Base-by-base conservation (phyloP, 139 green algal species). In the Coelastrella sp. region DNA sequence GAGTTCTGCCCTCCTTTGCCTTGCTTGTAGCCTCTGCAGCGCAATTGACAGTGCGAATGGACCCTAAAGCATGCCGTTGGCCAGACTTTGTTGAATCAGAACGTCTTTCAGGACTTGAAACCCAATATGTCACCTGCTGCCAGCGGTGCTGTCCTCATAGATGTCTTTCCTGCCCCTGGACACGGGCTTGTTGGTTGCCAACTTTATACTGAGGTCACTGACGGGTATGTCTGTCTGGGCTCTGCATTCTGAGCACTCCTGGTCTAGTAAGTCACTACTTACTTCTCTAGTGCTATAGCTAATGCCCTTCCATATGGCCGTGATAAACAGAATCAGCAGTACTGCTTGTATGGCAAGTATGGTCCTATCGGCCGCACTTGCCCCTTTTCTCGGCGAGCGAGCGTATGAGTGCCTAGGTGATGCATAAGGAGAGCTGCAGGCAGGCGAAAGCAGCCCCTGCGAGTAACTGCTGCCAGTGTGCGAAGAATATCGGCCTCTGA, bases 201-300 rank as follows among this genome's bases (percentile, higher is more conserved):
- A 19, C 82, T 87, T 87, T 9, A 87, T 79, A 14, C 49, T 79
- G 5, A 87, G 82, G 65, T 87, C 82, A 49, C 65, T 87, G 63
- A 35, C 57, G 27, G 56, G 78, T 14, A n/a, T 15, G 15, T 35
- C 57, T 8, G 17, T 66, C 78, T 65, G 68, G 78, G 35, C 10
- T 7, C 14, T 27, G 56, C 57, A 84, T 27, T 66, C 78, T 49
- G 78, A 17, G 56, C 56, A 65, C 8, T 68, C 49, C 7, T 19
- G 12, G 56, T 65, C 15, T 27, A 20, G 14, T 12, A 58, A 59
- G 25, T 8, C 74, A 19, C 14, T 57, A 6, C 10, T 59, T 49
- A 49, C 76, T 14, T 19, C 76, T 7, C 76, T 60, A 19, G 78
- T 66, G 78, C 35, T 68, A 20, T 66, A 84, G 56, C 57, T 70